Conservation (phyloP, 176 grass and related monocot genomes). For the Oryza nivara region DNA sequence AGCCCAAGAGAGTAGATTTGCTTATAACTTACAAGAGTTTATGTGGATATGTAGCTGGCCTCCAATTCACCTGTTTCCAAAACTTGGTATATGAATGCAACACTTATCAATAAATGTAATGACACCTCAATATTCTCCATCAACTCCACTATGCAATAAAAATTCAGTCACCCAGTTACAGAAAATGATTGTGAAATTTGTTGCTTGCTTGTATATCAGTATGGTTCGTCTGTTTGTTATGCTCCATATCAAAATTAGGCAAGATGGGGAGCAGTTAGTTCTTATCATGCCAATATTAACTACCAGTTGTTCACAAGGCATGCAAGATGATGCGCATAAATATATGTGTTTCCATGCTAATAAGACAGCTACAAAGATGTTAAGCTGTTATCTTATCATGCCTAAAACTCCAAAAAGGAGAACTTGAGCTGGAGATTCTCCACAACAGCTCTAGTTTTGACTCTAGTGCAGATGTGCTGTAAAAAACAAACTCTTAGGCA, state of each 20-base stretch:
- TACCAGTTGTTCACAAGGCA: slow-evolving; percentile 25
- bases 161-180: slow-evolving; percentile 1
- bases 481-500: slow-evolving; percentile 26
- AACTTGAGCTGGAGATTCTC: slow-evolving; percentile 16
- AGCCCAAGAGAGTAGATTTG: slow-evolving; percentile 10
- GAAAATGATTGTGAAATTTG: slow-evolving; percentile 34
- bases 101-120: neutral
- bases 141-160: too few relatives aligned
- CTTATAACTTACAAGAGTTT: neutral
- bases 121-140: neutral
- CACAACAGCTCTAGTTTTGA: slow-evolving; percentile 28
- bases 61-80: slow-evolving; percentile 16
- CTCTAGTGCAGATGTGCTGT: neutral
- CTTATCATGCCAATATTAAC: slow-evolving; percentile 40
- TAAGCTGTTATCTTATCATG: slow-evolving; percentile 37
- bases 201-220: slow-evolving; percentile 24
- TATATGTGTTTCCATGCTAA: slow-evolving; percentile 1
- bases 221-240: slow-evolving; percentile 12
- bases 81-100: slow-evolving; percentile 13
- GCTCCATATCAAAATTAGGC: slow-evolving; percentile 25
- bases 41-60: slow-evolving; percentile 28
- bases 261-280: slow-evolving; percentile 32
- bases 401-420: slow-evolving; percentile 11
- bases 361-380: slow-evolving; percentile 22
- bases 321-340: neutral